Evolutionary conservation across 768 basidiomycete genomes (phyloP), one percentile per base, ranked within the genome.

Genomic region (Tulasnella sp.): DNA sequence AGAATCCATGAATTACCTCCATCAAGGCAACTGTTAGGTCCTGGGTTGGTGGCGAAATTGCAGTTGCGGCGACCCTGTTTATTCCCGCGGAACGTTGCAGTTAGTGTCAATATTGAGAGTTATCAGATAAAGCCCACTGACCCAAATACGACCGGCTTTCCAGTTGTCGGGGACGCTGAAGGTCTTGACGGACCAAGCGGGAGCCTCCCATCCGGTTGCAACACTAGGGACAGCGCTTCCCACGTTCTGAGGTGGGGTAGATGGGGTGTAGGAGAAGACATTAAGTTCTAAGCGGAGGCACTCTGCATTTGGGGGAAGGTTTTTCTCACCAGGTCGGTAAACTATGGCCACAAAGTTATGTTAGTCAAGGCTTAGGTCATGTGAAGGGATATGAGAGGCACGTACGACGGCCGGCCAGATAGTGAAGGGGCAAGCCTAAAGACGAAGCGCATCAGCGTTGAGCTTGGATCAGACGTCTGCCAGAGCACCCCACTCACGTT

Each of bases 121-220:
- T 1, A 68, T 24, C 24, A 46, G 24, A 44, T n/a, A 73, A 19
- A n/a, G 16, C 39, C 52, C 8, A 75, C 80, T 14, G 76, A 88
- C 92, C 93, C 92, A 88, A 78, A 90, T 92, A 74, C 92, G 88
- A 34, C 91, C 92, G 1, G 91, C 85, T 40, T 86, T 88, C 92
- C 92, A 93, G 82, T 89, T 87, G 81, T 90, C 87, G 18, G 91
- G 91, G 42, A 93, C 91, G 40, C 82, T 82, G 84, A 91, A 89
- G 62, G 84, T 85, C 72, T 88, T 87, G 18, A 84, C 82, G n/a
- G 86, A 85, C 36, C 81, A 85, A 34, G 80, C 68, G 40, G 75
- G 62, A 1, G 82, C 81, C 6, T 71, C 68, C 82, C 82, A 83
- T 14, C 83, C 82, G 34, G 80, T 82, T 14, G 76, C 71, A 46